These are phyloP conservation scores for Darksidea phi DNA, from an alignment of 495 filamentous ascomycete species.

Conservation along the genomic window DNA sequence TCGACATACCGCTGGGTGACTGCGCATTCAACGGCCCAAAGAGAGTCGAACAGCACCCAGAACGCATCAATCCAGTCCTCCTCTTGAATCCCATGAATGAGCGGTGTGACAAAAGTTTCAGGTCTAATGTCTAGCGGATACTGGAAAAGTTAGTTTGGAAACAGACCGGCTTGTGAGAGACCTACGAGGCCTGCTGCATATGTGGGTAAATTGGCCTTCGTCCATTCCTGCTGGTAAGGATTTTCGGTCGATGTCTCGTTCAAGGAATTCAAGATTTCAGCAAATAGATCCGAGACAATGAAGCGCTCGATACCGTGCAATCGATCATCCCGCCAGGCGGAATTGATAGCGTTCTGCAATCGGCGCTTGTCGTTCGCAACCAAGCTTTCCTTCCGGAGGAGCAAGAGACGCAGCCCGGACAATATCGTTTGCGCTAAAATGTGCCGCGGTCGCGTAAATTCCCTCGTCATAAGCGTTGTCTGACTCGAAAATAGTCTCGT, in stretches of 20 bases:
- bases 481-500: constrained; percentile 25
- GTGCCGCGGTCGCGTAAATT: constrained; percentile 26
- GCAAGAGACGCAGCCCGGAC: constrained; percentile 29
- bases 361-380: constrained; percentile 20
- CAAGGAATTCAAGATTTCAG: constrained; percentile 23
- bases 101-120: constrained; percentile 23
- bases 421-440: constrained; percentile 32
- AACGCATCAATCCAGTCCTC: constrained; percentile 34
- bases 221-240: constrained; percentile 22
- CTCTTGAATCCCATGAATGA: constrained; percentile 28
- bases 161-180: background rate
- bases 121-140: constrained; percentile 32
- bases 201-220: constrained; percentile 23
- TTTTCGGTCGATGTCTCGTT: constrained; percentile 18
- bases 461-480: constrained; percentile 29
- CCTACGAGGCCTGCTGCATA: constrained; percentile 30
- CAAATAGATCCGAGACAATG: constrained; percentile 30
- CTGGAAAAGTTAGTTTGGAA: constrained; percentile 12
- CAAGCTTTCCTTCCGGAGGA: constrained; percentile 25
- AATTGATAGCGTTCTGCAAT: constrained; percentile 27
- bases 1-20: constrained; percentile 32
- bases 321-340: constrained; percentile 31
- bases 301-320: constrained; percentile 25
- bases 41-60: constrained; percentile 30
- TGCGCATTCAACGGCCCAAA: constrained; percentile 34